Evolutionary conservation across 2,329 filamentous ascomycete genomes (phyloP).

Genomic region (Dothideomycetes sp.): DNA sequence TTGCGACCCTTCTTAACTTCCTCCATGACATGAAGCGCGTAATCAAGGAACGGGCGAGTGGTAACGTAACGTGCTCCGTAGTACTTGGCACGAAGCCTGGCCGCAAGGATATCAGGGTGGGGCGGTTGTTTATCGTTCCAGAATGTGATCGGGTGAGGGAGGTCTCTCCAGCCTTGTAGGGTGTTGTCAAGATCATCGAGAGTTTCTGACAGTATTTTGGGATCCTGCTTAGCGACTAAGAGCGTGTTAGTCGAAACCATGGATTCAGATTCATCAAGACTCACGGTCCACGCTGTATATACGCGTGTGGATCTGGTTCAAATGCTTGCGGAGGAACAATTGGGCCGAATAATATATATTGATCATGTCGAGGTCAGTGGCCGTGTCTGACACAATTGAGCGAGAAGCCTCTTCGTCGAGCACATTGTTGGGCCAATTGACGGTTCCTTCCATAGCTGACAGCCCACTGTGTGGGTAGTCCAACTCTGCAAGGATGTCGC

Average conservation of each 20-base stretch:
- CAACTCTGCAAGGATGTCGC: constrained; percentile 86
- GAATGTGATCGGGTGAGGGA: constrained; percentile 40
- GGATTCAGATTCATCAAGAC: constrained; percentile 9
- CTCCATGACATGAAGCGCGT: constrained; percentile 42
- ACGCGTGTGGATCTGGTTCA: constrained; percentile 45
- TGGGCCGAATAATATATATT: constrained; percentile 52
- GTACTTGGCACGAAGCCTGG: constrained; percentile 83
- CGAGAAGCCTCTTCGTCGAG: neutral
- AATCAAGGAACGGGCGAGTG: constrained; percentile 63
- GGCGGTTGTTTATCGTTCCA: constrained; percentile 62
- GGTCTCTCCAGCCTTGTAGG: constrained; percentile 42
- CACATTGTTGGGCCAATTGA: constrained; percentile 21
- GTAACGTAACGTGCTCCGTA: constrained; percentile 89
- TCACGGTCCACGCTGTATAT: constrained; percentile 36
- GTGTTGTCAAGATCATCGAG: constrained; percentile 20
- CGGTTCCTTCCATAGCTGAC: constrained; percentile 44
- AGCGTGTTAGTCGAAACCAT: neutral
- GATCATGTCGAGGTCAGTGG: constrained; percentile 24
- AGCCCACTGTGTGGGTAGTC: constrained; percentile 40
- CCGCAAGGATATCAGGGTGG: constrained; percentile 64
- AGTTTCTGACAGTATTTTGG: constrained; percentile 13
- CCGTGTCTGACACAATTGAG: constrained; percentile 28
- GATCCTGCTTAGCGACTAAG: constrained; percentile 1
- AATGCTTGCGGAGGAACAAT: constrained; percentile 45
- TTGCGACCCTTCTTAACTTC: constrained; percentile 13